These are phyloP conservation scores for Begonia loranthoides DNA, from an alignment of 306 rosid species.

Conservation along the genomic window DNA sequence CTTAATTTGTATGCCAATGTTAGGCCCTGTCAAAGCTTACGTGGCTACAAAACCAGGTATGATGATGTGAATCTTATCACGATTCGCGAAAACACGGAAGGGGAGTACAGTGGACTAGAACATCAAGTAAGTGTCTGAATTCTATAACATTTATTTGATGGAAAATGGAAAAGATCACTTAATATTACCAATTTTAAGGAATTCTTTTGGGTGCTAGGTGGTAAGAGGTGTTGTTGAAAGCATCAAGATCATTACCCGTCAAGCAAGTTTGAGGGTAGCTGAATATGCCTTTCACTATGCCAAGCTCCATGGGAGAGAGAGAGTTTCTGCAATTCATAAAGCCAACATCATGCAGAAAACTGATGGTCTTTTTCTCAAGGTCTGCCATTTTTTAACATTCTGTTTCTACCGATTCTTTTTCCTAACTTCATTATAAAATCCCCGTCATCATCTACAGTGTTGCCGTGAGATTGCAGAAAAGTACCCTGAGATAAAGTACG, in stretches of 20 bases:
- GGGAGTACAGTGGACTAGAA: conserved; percentile 98
- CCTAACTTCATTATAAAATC: conserved; percentile 1
- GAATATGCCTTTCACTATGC: conserved; percentile 99
- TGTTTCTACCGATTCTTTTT: neutral
- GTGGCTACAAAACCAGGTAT: conserved; percentile 90
- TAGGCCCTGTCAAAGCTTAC: conserved; percentile 88
- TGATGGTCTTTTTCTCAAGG: conserved; percentile 84
- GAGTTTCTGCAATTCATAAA: conserved; percentile 98
- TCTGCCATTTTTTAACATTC: conserved; percentile 6
- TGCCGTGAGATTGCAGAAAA: conserved; percentile 98
- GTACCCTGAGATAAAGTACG: conserved; percentile 85
- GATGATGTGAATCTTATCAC: conserved; percentile 84
- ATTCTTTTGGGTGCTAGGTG: conserved; percentile 42
- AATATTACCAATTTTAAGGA: conserved; percentile 11
- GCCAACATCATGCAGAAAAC: conserved; percentile 99
- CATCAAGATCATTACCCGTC: conserved; percentile 95
- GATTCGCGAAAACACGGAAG: conserved; percentile 94
- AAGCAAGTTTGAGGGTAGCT: conserved; percentile 96
- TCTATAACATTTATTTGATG: conserved; percentile 1
- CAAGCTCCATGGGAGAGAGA: conserved; percentile 79
- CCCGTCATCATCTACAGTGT: conserved; percentile 40
- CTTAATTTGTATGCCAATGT: conserved; percentile 95
- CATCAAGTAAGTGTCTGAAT: conserved; percentile 64
- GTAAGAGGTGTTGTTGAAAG: conserved; percentile 99
- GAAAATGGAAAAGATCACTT: neutral